Conservation (phyloP, 805 yeast genomes). For the Kregervanrija delftensis region DNA sequence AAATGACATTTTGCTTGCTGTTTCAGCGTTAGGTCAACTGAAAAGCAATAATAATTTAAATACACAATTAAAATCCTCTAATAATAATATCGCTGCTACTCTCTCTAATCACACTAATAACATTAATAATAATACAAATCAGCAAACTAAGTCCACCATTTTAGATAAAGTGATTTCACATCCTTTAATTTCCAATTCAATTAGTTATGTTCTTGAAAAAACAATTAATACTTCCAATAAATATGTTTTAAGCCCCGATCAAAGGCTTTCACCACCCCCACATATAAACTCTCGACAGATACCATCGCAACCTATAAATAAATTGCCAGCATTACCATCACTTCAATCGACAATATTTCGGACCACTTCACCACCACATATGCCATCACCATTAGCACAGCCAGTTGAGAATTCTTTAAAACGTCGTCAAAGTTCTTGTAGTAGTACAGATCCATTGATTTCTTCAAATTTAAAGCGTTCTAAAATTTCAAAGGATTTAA, state of each 20-base stretch:
- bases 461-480: not conserved
- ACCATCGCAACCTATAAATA: not conserved
- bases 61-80: not conserved
- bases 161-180: conserved; percentile 30
- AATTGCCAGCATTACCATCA: too few relatives aligned
- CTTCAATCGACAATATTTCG: too few relatives aligned
- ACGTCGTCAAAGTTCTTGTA: not conserved
- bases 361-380: too few relatives aligned
- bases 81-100: not conserved
- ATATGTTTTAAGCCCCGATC: conserved; percentile 10
- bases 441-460: not conserved
- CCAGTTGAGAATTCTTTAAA: too few relatives aligned
- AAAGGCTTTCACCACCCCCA: not conserved
- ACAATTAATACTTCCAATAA: conserved; percentile 25
- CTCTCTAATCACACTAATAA: not conserved
- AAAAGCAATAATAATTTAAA: conserved; percentile 9
- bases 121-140: not conserved
- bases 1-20: conserved; percentile 21
- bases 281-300: not conserved
- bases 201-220: conserved; percentile 30
- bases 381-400: too few relatives aligned
- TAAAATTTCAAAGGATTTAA: not conserved
- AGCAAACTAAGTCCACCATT: conserved; percentile 15
- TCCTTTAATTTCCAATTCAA: conserved; percentile 30
- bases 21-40: conserved; percentile 25